Evolutionary conservation across 1,139 yeast genomes (phyloP).

Genomic region (Debaryomycetaceae sp.): DNA sequence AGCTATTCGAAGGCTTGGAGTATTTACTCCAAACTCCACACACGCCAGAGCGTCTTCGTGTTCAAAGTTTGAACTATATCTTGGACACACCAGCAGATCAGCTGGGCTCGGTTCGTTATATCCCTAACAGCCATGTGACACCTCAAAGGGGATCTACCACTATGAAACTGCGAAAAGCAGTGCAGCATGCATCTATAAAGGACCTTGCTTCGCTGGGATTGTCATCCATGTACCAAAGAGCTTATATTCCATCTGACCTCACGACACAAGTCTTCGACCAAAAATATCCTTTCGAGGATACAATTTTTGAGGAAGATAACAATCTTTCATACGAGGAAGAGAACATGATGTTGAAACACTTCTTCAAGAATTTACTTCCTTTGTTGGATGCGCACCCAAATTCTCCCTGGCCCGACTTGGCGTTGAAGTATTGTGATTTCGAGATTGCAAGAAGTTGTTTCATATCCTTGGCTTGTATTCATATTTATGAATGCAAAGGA

Average conservation of each 20-base stretch:
- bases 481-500: conserved; percentile 48
- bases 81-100: conserved; percentile 14
- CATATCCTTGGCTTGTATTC: conserved; percentile 49
- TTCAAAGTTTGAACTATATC: conserved; percentile 11
- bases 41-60: not conserved
- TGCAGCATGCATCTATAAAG: too few species aligned
- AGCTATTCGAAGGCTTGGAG: conserved; percentile 19
- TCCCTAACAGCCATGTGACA: too few species aligned
- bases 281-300: conserved; percentile 3
- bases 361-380: conserved; percentile 47
- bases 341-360: conserved; percentile 46
- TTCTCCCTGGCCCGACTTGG: conserved; percentile 56
- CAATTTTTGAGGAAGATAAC: conserved; percentile 8
- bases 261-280: conserved; percentile 11
- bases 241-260: too few species aligned
- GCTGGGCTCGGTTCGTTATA: too few species aligned
- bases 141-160: too few species aligned
- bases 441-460: conserved; percentile 54
- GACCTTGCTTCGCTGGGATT: too few species aligned
- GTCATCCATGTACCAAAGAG: too few species aligned
- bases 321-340: conserved; percentile 37
- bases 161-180: too few species aligned
- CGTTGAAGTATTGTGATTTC: conserved; percentile 50
- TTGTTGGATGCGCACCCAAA: conserved; percentile 53
- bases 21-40: conserved; percentile 15